Conservation (phyloP, 129 eudicot species). For the Pittosporum tobira region DNA sequence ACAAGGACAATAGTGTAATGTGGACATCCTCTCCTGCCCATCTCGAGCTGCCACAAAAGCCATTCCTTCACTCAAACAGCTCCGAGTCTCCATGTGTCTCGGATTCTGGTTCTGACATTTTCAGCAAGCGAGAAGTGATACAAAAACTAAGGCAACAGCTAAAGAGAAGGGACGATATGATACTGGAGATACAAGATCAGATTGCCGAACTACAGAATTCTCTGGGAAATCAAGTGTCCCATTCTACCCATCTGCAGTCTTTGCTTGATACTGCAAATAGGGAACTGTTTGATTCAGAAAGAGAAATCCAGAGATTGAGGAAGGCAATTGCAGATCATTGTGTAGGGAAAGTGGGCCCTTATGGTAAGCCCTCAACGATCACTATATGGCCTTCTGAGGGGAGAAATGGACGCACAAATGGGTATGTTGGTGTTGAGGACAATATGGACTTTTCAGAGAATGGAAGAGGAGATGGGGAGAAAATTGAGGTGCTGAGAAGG, state of each 20-base stretch:
- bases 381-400: conserved; percentile 28
- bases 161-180: conserved; percentile 84
- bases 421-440: conserved; percentile 37
- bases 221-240: conserved; percentile 47
- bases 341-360: conserved; percentile 42
- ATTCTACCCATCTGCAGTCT: conserved; percentile 66
- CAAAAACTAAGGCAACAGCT: conserved; percentile 86
- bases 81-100: conserved; percentile 89
- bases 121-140: conserved; percentile 81
- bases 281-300: conserved; percentile 76
- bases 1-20: conserved; percentile 61
- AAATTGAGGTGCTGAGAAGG: conserved; percentile 4
- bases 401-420: conserved; percentile 49
- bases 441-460: conserved; percentile 31
- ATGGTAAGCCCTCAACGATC: conserved; percentile 26
- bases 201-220: conserved; percentile 68
- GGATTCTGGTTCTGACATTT: conserved; percentile 88
- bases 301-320: conserved; percentile 83
- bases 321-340: conserved; percentile 87
- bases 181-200: conserved; percentile 94
- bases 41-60: conserved; percentile 72
- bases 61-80: conserved; percentile 73
- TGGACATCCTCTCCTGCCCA: conserved; percentile 90
- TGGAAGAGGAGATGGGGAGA: conserved; percentile 35
- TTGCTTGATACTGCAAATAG: conserved; percentile 66